Percentiles rank a stretch among this genome's conserved stretches.
Evolutionary conservation across 768 basidiomycete species (phyloP).

Genomic region (Suillus bovinus): DNA sequence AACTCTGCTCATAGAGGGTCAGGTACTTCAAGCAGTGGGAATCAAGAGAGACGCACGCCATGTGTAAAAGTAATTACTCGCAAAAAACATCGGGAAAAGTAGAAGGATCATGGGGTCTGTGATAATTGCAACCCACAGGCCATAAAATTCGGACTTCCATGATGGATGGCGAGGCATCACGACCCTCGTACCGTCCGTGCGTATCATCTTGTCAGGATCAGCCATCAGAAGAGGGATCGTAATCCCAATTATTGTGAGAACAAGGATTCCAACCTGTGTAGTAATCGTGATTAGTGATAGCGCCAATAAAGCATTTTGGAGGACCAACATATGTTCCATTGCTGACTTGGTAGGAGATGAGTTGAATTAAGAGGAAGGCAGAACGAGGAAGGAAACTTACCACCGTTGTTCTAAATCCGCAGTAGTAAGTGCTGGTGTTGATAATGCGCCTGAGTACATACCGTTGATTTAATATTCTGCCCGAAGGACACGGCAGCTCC

Average conservation of each 20-base stretch:
- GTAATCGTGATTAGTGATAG: conserved; percentile 44
- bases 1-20: conserved; percentile 49
- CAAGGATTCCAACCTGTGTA: conserved; percentile 46
- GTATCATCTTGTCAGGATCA: conserved; percentile 68
- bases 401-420: conserved; percentile 23
- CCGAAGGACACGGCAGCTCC: conserved; percentile 73
- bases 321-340: conserved; percentile 71
- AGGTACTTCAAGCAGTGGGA: neutral
- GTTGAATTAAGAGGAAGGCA: neutral
- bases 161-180: conserved; percentile 61
- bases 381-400: conserved; percentile 19
- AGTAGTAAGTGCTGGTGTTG: neutral
- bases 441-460: conserved; percentile 28
- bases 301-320: neutral
- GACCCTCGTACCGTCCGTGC: conserved; percentile 73
- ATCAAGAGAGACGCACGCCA: conserved; percentile 52
- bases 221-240: conserved; percentile 68
- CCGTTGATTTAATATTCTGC: conserved; percentile 64
- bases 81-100: conserved; percentile 82
- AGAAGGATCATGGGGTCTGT: conserved; percentile 72
- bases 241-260: conserved; percentile 67
- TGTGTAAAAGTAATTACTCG: conserved; percentile 81
- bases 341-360: conserved; percentile 41
- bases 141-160: conserved; percentile 71
- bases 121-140: conserved; percentile 63